These are phyloP conservation scores for Fragaria vesca DNA, from an alignment of 306 rosid species.

Conservation along the genomic window DNA sequence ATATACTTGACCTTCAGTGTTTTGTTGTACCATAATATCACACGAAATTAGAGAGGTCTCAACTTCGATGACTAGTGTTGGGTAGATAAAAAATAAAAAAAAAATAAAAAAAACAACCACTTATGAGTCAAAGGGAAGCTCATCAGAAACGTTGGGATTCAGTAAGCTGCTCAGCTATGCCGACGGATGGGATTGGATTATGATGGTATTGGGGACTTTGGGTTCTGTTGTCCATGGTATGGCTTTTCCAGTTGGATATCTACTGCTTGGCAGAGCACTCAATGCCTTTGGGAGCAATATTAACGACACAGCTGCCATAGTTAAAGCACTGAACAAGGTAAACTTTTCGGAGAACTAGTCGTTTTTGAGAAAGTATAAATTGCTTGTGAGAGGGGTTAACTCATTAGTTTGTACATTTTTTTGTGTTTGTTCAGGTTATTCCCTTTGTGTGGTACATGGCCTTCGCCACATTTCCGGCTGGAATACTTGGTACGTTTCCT, in stretches of 20 bases:
- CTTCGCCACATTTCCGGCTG: slow-evolving; percentile 88
- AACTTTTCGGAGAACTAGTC: background rate
- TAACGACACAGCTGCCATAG: slow-evolving; percentile 49
- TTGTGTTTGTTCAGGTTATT: slow-evolving; percentile 49
- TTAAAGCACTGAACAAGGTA: slow-evolving; percentile 67
- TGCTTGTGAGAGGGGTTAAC: background rate
- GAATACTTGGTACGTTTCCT: slow-evolving; percentile 58
- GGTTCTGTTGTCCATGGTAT: slow-evolving; percentile 84
- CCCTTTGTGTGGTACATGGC: slow-evolving; percentile 98
- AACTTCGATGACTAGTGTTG: too few species aligned
- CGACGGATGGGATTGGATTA: slow-evolving; percentile 62
- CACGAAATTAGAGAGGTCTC: too few species aligned
- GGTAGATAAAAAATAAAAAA: too few species aligned
- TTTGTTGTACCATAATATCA: background rate
- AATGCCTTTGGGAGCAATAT: slow-evolving; percentile 69
- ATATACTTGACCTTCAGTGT: background rate
- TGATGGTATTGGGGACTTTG: slow-evolving; percentile 62
- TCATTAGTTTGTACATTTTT: background rate
- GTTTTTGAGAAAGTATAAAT: background rate
- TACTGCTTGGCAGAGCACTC: slow-evolving; percentile 76
- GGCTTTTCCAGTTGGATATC: slow-evolving; percentile 82
- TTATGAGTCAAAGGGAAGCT: background rate
- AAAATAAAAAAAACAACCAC: too few species aligned
- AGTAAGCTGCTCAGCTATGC: slow-evolving; percentile 63
- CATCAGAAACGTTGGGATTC: slow-evolving; percentile 35